These are phyloP conservation scores for Urtica urens DNA, from an alignment of 306 rosid species.

Conservation along the genomic window DNA sequence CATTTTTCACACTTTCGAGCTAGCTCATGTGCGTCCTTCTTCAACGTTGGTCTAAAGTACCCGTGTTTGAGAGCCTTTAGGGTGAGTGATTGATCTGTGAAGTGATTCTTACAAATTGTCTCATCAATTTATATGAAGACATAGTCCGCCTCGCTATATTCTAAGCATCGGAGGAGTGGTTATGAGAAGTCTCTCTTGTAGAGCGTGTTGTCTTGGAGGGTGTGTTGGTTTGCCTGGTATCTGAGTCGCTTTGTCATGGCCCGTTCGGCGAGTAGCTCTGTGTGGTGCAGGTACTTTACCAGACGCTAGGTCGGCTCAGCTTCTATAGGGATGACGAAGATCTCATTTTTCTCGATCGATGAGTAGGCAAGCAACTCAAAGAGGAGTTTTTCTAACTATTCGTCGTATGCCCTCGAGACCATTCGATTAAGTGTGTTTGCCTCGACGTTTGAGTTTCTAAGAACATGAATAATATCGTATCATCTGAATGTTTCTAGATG, in stretches of 20 bases:
- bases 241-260: neutral
- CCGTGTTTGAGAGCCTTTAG: neutral
- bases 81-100: neutral
- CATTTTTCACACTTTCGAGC: neutral
- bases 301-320: neutral
- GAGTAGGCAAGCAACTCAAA: too few relatives aligned
- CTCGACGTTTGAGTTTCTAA: neutral
- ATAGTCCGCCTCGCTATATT: neutral
- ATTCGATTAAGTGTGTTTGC: too few relatives aligned
- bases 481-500: neutral
- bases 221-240: neutral
- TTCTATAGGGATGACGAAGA: neutral
- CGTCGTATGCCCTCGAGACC: too few relatives aligned
- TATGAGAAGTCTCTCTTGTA: neutral
- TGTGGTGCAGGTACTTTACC: neutral
- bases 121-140: neutral
- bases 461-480: neutral
- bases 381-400: too few relatives aligned
- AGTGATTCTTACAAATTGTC: neutral
- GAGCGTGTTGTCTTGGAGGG: too few relatives aligned
- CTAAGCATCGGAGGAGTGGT: neutral
- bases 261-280: neutral
- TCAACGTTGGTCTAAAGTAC: neutral
- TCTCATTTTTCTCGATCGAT: neutral
- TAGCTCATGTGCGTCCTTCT: neutral